Conservation (phyloP, 176 grass and related monocot genomes). For the Aegilops bicornis region DNA sequence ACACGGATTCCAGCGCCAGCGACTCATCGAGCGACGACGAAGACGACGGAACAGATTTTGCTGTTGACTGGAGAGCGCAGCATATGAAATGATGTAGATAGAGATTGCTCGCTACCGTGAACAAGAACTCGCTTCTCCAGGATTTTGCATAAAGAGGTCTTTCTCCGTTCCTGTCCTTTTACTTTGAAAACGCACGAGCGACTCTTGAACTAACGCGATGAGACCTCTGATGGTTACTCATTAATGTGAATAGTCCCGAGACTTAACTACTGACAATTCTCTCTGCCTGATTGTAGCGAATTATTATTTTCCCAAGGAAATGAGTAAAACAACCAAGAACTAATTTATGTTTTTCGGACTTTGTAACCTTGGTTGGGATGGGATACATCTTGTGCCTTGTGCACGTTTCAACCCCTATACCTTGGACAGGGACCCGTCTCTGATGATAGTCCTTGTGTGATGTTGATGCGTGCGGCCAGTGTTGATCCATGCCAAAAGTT, state of each 20-base stretch:
- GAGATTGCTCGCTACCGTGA: neutral
- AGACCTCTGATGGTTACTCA: neutral
- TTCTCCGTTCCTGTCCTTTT: neutral
- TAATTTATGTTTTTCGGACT: neutral
- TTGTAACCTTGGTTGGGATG: neutral
- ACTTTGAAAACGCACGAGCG: neutral
- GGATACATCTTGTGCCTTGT: neutral
- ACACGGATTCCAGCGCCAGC: conserved; percentile 35
- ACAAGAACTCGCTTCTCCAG: neutral
- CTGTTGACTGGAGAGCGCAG: conserved; percentile 59
- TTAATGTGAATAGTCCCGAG: neutral
- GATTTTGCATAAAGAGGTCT: conserved; percentile 11
- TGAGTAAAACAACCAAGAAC: neutral
- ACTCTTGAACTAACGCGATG: neutral
- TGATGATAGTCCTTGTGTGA: neutral
- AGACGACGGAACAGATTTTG: conserved; percentile 42
- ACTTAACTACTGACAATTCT: neutral
- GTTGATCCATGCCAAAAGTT: neutral
- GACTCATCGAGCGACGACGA: conserved; percentile 52
- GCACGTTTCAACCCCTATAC: neutral
- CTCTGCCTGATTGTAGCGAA: neutral
- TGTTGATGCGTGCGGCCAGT: neutral
- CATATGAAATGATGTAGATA: conserved; percentile 46
- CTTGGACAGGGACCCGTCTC: neutral
- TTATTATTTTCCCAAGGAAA: neutral